Conservation (phyloP, 768 basidiomycete genomes). For the Omphalotus guepiniiformis region DNA sequence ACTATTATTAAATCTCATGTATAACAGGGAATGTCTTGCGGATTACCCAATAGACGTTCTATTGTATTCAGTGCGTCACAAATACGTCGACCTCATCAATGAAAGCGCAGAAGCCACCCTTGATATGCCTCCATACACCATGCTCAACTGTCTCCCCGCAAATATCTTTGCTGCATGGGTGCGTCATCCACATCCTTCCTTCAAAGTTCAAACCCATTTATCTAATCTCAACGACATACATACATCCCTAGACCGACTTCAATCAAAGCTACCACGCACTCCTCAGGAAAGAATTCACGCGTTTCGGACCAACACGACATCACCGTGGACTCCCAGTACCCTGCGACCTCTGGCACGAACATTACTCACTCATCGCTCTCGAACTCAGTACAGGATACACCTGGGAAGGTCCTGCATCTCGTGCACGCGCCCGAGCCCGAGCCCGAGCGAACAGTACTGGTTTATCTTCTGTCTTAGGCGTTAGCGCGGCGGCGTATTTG, state of each 20-base stretch:
- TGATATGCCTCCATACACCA: constrained; percentile 8
- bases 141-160: constrained; percentile 8
- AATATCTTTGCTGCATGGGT: constrained; percentile 13
- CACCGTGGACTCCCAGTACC: constrained; percentile 6
- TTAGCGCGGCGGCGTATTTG: constrained; percentile 2
- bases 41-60: constrained; percentile 12
- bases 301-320: constrained; percentile 10
- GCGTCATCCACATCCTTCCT: neutral
- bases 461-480: neutral
- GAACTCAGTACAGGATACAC: neutral
- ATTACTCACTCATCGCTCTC: constrained; percentile 10
- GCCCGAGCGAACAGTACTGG: neutral
- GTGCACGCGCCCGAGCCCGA: constrained; percentile 1
- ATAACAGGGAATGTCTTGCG: constrained; percentile 5
- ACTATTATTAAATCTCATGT: neutral
- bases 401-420: neutral
- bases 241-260: constrained; percentile 2
- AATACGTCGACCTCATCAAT: constrained; percentile 11
- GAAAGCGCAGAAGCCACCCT: constrained; percentile 11
- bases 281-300: constrained; percentile 11
- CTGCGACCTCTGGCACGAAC: constrained; percentile 12
- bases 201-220: neutral
- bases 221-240: neutral
- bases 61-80: constrained; percentile 11
- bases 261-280: constrained; percentile 6